A percentile compares a stretch with the other conserved stretches of the same genome.
These are phyloP conservation scores for Trichoderma asperelloides DNA, from an alignment of 495 filamentous ascomycete species.

Conservation along the genomic window DNA sequence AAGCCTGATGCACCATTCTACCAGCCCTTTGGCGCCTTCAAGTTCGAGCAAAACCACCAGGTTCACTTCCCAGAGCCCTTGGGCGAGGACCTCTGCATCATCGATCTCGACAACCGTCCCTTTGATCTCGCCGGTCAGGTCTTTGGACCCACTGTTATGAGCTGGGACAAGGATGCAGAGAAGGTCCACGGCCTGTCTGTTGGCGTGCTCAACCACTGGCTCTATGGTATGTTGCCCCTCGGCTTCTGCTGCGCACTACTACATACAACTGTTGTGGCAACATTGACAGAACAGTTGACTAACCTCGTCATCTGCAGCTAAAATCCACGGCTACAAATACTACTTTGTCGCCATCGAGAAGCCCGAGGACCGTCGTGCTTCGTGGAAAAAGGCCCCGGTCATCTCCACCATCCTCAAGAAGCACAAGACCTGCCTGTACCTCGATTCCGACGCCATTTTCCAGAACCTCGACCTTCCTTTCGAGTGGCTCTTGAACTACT, in stretches of 20 bases:
- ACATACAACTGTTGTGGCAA: background rate
- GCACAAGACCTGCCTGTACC: constrained; percentile 41
- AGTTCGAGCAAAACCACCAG: constrained; percentile 18
- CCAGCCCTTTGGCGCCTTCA: constrained; percentile 9
- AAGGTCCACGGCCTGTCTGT: constrained; percentile 17
- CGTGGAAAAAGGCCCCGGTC: constrained; percentile 42
- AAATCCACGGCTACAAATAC: constrained; percentile 47
- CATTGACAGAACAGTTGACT: background rate
- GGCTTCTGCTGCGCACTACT: no score
- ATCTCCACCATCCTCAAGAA: constrained; percentile 34
- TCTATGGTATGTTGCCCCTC: constrained; percentile 21
- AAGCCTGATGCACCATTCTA: background rate
- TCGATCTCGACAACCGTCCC: constrained; percentile 33
- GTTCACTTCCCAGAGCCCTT: constrained; percentile 20
- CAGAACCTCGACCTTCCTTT: constrained; percentile 38
- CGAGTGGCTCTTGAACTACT: constrained; percentile 48
- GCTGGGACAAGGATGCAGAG: constrained; percentile 15
- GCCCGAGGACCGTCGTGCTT: constrained; percentile 28
- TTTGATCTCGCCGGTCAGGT: constrained; percentile 21
- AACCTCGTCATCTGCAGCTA: constrained; percentile 19
- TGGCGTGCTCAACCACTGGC: constrained; percentile 33
- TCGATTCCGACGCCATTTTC: constrained; percentile 43
- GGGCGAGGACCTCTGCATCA: constrained; percentile 27
- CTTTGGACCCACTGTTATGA: constrained; percentile 18
- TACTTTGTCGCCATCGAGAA: constrained; percentile 33